These are phyloP conservation scores for Pulveroboletus sp. DNA, from an alignment of 768 basidiomycete species.

Conservation along the genomic window DNA sequence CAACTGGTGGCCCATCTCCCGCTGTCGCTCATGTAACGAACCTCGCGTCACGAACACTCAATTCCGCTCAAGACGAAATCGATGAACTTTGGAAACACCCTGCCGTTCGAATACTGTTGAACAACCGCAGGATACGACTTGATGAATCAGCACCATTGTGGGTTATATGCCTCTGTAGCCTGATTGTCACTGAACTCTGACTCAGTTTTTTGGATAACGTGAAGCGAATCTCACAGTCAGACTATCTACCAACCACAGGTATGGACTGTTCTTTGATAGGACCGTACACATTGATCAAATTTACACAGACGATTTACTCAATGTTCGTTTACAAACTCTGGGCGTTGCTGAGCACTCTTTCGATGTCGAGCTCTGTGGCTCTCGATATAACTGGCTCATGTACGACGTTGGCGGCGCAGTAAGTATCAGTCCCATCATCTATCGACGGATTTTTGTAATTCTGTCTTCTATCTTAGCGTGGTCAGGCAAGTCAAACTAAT, in stretches of 20 bases:
- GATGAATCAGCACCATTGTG: constrained; percentile 78
- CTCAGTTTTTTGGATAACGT: constrained; percentile 65
- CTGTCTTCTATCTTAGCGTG: constrained; percentile 39
- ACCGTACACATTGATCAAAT: not conserved
- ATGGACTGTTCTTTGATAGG: constrained; percentile 7
- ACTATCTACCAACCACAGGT: constrained; percentile 73
- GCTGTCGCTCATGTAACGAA: constrained; percentile 41
- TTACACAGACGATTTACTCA: constrained; percentile 63
- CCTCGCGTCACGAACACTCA: constrained; percentile 53
- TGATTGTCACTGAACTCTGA: constrained; percentile 2
- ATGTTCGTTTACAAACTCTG: constrained; percentile 74
- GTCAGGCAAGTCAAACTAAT: constrained; percentile 44
- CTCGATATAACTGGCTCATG: constrained; percentile 67
- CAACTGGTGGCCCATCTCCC: constrained; percentile 28
- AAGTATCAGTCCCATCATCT: constrained; percentile 28
- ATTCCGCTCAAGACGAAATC: constrained; percentile 47
- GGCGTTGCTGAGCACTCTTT: constrained; percentile 77
- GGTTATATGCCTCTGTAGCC: constrained; percentile 22
- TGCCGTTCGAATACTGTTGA: constrained; percentile 53
- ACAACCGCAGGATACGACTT: constrained; percentile 55
- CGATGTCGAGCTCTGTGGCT: constrained; percentile 58
- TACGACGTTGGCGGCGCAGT: constrained; percentile 85
- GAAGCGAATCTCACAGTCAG: constrained; percentile 58
- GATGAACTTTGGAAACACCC: constrained; percentile 66
- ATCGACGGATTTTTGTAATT: not conserved